These are phyloP conservation scores for Lumnitzera racemosa DNA, from an alignment of 345 rosid species.

Conservation along the genomic window DNA sequence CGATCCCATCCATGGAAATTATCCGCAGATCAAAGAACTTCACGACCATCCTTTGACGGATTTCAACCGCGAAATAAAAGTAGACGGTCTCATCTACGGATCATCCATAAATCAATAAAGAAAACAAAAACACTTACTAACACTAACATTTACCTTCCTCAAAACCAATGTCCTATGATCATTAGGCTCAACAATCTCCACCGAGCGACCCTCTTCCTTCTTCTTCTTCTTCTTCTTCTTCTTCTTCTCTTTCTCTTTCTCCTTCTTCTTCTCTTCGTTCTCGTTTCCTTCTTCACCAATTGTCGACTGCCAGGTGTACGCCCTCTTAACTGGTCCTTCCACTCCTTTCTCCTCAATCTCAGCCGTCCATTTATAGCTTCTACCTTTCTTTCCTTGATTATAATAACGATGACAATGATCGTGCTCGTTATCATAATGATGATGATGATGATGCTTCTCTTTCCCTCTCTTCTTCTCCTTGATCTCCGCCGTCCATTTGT, in stretches of 20 bases:
- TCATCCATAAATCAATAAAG: too few relatives aligned
- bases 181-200: constrained; percentile 50
- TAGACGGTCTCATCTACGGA: too few relatives aligned
- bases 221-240: constrained; percentile 6
- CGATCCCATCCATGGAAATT: too few relatives aligned
- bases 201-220: constrained; percentile 48
- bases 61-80: too few relatives aligned
- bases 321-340: constrained; percentile 37
- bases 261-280: constrained; percentile 27
- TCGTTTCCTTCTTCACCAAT: constrained; percentile 35
- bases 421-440: too few relatives aligned
- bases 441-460: too few relatives aligned
- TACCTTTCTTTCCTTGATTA: too few relatives aligned
- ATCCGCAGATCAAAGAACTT: too few relatives aligned
- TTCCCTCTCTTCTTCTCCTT: constrained; percentile 7
- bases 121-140: not conserved
- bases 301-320: constrained; percentile 52
- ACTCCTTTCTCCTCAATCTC: constrained; percentile 32
- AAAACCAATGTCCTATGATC: constrained; percentile 46
- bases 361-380: too few relatives aligned
- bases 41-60: too few relatives aligned
- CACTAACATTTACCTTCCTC: constrained; percentile 40
- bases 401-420: too few relatives aligned
- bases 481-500: constrained; percentile 74
- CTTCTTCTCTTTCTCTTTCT: too few relatives aligned